phyloP scores from a whole-genome alignment of 345 rosid species.

The Linum trigynum region DNA sequence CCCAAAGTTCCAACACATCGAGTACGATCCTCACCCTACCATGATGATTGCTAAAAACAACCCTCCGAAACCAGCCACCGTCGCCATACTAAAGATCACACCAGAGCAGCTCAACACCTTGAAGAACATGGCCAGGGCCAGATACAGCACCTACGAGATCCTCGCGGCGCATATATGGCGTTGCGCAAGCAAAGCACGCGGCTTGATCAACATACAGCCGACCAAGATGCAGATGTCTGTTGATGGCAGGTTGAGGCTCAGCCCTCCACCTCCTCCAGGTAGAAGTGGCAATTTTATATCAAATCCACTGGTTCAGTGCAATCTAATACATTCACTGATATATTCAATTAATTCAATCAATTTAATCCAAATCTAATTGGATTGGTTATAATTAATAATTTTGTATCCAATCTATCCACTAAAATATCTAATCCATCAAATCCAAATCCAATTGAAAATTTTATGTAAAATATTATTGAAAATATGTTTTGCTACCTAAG shows the following conservation, averaged over 20 bases:
- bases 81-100: not conserved
- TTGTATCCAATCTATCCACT: too few relatives aligned
- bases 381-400: too few relatives aligned
- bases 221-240: not conserved
- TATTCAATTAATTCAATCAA: too few relatives aligned
- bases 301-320: too few relatives aligned
- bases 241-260: not conserved
- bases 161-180: constrained; percentile 15
- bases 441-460: too few relatives aligned
- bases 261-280: constrained; percentile 1
- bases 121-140: not conserved
- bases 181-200: constrained; percentile 8
- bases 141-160: not conserved
- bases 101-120: not conserved
- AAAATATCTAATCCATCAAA: too few relatives aligned
- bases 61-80: not conserved
- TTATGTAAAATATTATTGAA: too few relatives aligned
- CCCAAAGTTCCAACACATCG: not conserved
- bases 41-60: not conserved
- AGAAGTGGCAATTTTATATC: too few relatives aligned
- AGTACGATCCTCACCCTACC: not conserved
- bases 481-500: too few relatives aligned
- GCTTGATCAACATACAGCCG: constrained; percentile 1
- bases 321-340: too few relatives aligned
- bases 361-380: too few relatives aligned